These are phyloP conservation scores for Geotrichum candidum DNA, from an alignment of 1,139 yeast genomes.

Conservation along the genomic window DNA sequence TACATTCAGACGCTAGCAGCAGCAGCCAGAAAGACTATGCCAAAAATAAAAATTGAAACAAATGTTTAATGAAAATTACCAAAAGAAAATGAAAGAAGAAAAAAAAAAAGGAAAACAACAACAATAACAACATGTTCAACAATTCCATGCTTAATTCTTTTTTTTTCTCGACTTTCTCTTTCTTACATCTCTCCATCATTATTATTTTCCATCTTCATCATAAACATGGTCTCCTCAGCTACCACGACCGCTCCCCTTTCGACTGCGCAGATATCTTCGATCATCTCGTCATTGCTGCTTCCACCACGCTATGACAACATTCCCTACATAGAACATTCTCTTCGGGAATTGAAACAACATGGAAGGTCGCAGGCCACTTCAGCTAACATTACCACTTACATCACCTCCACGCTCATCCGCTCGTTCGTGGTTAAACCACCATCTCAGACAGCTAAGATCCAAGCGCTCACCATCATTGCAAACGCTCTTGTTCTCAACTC, in stretches of 20 bases:
- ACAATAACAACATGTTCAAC: background rate
- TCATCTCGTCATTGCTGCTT: background rate
- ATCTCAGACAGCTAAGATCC: conserved; percentile 16
- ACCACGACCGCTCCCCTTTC: background rate
- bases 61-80: background rate
- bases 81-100: background rate
- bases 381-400: background rate
- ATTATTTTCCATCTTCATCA: background rate
- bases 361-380: conserved; percentile 9
- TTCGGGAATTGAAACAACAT: conserved; percentile 4
- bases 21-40: background rate
- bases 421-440: conserved; percentile 3
- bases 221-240: background rate
- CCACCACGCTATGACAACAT: background rate
- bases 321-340: background rate
- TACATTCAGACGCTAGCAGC: background rate
- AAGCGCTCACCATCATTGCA: conserved; percentile 25
- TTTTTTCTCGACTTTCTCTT: background rate
- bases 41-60: background rate
- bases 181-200: background rate
- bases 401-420: background rate
- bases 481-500: conserved; percentile 24
- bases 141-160: background rate
- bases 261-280: background rate
- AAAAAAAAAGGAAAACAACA: background rate